Base-by-base conservation (phyloP, 129 eudicot species). In the Smallanthus sonchifolius region DNA sequence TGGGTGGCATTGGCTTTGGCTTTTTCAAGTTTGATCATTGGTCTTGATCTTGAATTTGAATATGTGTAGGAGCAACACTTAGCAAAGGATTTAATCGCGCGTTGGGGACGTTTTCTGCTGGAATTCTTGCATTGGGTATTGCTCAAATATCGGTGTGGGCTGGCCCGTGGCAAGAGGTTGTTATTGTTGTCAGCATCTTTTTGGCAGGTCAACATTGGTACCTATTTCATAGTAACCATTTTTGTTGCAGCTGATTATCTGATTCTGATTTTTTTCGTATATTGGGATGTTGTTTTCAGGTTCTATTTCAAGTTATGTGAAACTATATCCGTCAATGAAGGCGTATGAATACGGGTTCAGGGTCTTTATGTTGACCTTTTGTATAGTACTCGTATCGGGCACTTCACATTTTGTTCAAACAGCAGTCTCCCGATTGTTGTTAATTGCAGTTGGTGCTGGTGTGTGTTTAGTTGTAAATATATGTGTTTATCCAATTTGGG, bases 81-180 rank as follows among this genome's bases (percentile, higher is more conserved):
- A 94, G 85, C 81, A 94, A 94, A 87, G 99, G 99, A 13, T 83
- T 88, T 64, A 91, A 90, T 36, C 91, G 99, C 4, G 99, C 97
- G 13, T 67, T 94, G 67, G 99, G 99, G 79, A 91, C 99, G 2
- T 73, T 94, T 19, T 86, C 88, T 15, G 99, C 99, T 52, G 99
- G 99, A 36, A 85, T 85, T 32, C 77, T 94, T 38, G 86, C 97
- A 70, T 77, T 94, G 32, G 87, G 80, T 35, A 86, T 91, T 63
- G 99, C 99, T 75, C 85, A 86, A 49, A 34, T 94, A 49, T 84
- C 97, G 15, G 4, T 68, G 11, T 72, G 79, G 79, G 84, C 92
- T 40, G 97, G 98, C 14, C 67, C 48, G 67, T 75, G 70, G 38
- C 90, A 82, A 80, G 96, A 88, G 81, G 73, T 88, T 78, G 80